phyloP scores from a whole-genome alignment of 2,329 filamentous ascomycete genomes.

The Hymenoscyphus occultus region DNA sequence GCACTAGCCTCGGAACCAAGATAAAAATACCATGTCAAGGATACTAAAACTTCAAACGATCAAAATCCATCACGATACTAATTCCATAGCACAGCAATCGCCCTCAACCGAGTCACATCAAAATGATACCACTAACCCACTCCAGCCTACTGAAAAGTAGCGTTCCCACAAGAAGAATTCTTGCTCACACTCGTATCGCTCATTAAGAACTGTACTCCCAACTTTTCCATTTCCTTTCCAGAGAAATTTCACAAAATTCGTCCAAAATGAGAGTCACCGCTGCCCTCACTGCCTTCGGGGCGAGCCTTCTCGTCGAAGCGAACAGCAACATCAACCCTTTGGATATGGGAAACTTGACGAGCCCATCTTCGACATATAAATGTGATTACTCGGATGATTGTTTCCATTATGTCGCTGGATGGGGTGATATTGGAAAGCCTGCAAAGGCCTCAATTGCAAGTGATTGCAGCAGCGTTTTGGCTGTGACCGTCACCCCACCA shows the following conservation, averaged over 20 bases:
- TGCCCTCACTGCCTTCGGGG: neutral
- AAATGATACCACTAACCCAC: neutral
- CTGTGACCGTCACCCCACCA: neutral
- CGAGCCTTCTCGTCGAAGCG: neutral
- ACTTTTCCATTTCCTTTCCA: too few species aligned
- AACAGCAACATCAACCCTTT: neutral
- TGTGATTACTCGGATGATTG: conserved; percentile 4
- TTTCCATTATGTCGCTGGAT: neutral
- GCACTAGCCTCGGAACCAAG: neutral
- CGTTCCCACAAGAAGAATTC: neutral
- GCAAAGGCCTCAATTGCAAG: neutral
- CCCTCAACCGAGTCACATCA: neutral
- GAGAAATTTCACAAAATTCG: too few species aligned
- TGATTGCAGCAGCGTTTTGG: conserved; percentile 1
- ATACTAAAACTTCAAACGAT: neutral
- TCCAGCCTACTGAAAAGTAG: neutral
- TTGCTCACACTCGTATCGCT: neutral
- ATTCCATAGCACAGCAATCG: neutral
- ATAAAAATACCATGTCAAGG: neutral
- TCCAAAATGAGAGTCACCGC: neutral
- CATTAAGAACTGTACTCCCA: neutral
- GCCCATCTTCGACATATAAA: neutral
- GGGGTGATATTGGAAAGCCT: neutral
- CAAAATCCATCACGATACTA: neutral
- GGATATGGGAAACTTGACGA: neutral